A percentile compares a stretch with the other conserved stretches of the same genome.
These are phyloP conservation scores for Exophiala calicioides DNA, from an alignment of 2,329 filamentous ascomycete species.

Conservation along the genomic window DNA sequence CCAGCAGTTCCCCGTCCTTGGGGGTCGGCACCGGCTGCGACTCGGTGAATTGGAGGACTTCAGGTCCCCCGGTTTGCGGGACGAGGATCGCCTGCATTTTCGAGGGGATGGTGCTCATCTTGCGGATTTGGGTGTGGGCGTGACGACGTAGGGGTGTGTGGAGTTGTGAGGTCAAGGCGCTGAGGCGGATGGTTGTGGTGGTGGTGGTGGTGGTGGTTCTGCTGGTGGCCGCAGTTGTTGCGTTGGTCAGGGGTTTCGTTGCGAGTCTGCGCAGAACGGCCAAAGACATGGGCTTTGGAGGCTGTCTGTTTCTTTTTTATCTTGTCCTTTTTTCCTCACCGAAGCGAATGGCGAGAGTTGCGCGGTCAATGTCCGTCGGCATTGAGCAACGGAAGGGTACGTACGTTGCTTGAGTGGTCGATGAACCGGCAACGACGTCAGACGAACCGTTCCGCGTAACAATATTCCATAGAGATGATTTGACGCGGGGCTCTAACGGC, in stretches of 20 bases:
- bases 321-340: too few species aligned
- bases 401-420: too few species aligned
- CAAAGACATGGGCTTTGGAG: conserved; percentile 5
- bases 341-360: too few species aligned
- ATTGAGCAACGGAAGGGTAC: too few species aligned
- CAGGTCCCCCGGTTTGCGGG: conserved; percentile 69
- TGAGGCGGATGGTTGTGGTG: conserved; percentile 10
- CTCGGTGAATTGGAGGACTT: conserved; percentile 70
- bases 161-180: conserved; percentile 9
- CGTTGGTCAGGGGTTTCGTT: conserved; percentile 4
- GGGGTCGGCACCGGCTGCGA: conserved; percentile 70
- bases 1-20: conserved; percentile 70
- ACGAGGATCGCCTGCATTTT: conserved; percentile 75
- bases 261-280: conserved; percentile 2
- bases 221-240: conserved; percentile 10
- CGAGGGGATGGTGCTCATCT: conserved; percentile 27
- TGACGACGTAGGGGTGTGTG: background rate
- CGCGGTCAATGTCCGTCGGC: too few species aligned
- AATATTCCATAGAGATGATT: too few species aligned
- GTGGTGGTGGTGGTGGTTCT: conserved; percentile 9
- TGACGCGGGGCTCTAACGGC: too few species aligned
- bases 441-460: too few species aligned
- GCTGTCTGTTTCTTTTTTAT: too few species aligned
- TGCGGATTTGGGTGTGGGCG: conserved; percentile 7
- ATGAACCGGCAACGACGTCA: too few species aligned